Base-by-base conservation (phyloP, 495 filamentous ascomycete genomes). In the Terfezia boudieri region DNA sequence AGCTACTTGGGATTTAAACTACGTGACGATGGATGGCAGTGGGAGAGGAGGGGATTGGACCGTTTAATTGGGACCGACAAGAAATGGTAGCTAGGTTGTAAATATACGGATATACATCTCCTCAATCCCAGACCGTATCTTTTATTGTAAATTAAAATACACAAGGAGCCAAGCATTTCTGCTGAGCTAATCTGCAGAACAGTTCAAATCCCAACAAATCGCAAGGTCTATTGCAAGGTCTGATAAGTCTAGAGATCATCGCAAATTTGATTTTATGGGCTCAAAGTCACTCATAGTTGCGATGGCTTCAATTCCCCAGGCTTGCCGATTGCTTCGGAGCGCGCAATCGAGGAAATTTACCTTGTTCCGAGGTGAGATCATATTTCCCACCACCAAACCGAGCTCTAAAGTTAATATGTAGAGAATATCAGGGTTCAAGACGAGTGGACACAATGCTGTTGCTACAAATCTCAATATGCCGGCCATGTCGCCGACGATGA, bases 401-500 rank as follows among this genome's bases (percentile, higher is more conserved):
- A 23, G 36, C 23, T 36, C 26, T 52, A 36, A 50, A 37, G 23
- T 49, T 49, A 36, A 36, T 32, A 50, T 53, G 20, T 17, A 8
- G 48, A 32, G 9, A 26, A 10, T 32, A 54, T n/a, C 54, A 87
- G 82, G 74, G 52, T 82, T 83, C 67, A 70, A 72, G 56, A 75
- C 76, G 16, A 77, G 75, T 36, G 67, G 74, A n/a, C 64, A 70
- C 9, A 66, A 64, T 35, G 68, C 77, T 56, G 83, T 79, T 16
- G 84, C 83, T 12, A 77, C 82, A 51, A 84, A 83, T 60, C 82
- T 87, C 65, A 83, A 77, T 36, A 88, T 89, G 84, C 84, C 84
- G 6, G 83, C 84, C n/a, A 70, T 89, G 52, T 85, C 81, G 17
- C 84, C 84, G 26, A 88, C 83, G 11, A 88, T 88, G 83, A 88